phyloP scores from a whole-genome alignment of 2,329 filamentous ascomycete genomes.

The Xylariaceae sp. region DNA sequence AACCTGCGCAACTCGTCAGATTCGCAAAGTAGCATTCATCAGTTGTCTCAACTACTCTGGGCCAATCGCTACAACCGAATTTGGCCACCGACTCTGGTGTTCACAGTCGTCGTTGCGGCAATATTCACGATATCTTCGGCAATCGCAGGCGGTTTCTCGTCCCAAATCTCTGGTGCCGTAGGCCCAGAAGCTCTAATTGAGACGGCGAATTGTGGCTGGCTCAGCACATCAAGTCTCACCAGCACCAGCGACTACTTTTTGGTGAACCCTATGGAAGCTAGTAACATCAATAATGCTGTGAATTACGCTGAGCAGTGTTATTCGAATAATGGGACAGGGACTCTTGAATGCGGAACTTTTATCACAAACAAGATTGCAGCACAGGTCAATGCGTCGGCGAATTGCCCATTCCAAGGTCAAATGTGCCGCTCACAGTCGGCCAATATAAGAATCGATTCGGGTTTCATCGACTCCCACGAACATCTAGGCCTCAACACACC shows the following conservation, averaged over 20 bases:
- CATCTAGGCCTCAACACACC: neutral
- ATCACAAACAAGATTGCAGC: neutral
- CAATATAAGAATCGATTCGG: neutral
- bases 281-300: neutral
- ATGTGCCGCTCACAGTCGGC: neutral
- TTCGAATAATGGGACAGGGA: neutral
- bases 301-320: neutral
- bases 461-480: neutral
- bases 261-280: neutral
- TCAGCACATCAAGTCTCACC: neutral
- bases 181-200: neutral
- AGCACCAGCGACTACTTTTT: neutral
- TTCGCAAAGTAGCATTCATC: neutral
- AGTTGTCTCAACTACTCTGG: neutral
- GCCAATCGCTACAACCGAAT: neutral
- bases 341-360: neutral
- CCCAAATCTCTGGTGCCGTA: neutral
- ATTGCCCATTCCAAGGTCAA: neutral
- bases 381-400: neutral
- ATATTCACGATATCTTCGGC: neutral
- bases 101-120: neutral
- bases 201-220: neutral
- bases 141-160: neutral
- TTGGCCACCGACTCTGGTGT: neutral
- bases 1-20: neutral